A percentile compares a stretch with the other conserved stretches of the same genome.
These are phyloP conservation scores for Endoconidiophora laricicola DNA, from an alignment of 2,329 filamentous ascomycete genomes.

Conservation along the genomic window DNA sequence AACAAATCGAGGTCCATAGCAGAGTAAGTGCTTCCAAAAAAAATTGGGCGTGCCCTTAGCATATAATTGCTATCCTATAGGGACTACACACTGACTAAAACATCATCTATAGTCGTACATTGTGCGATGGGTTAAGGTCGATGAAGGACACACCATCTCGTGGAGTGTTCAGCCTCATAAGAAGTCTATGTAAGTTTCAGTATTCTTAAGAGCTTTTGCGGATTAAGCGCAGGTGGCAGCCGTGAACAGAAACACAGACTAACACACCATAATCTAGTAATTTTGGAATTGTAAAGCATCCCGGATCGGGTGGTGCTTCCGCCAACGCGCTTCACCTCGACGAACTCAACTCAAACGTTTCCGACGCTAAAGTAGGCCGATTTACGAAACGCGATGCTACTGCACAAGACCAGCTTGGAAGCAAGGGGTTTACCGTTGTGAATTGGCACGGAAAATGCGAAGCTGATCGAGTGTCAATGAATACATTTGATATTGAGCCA, in stretches of 20 bases:
- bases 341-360: constrained; percentile 26
- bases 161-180: constrained; percentile 98
- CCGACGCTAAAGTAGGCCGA: constrained; percentile 30
- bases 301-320: constrained; percentile 48
- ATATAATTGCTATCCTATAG: constrained; percentile 12
- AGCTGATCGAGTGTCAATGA: constrained; percentile 85
- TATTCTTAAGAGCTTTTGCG: constrained; percentile 13
- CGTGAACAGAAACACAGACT: neutral
- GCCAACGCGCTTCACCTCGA: constrained; percentile 28
- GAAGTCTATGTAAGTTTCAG: constrained; percentile 59
- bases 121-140: constrained; percentile 89
- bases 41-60: too few relatives aligned
- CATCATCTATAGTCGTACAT: constrained; percentile 66
- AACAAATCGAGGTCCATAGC: constrained; percentile 93
- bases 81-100: neutral
- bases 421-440: constrained; percentile 51
- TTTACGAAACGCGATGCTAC: constrained; percentile 41
- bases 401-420: constrained; percentile 45
- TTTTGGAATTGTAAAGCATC: constrained; percentile 95
- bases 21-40: constrained; percentile 42
- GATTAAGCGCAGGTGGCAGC: neutral
- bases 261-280: constrained; percentile 38
- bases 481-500: constrained; percentile 61
- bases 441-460: constrained; percentile 93
- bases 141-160: constrained; percentile 78